Base-by-base conservation (phyloP, 2,329 filamentous ascomycete species). In the Paraconiothyrium brasiliense region DNA sequence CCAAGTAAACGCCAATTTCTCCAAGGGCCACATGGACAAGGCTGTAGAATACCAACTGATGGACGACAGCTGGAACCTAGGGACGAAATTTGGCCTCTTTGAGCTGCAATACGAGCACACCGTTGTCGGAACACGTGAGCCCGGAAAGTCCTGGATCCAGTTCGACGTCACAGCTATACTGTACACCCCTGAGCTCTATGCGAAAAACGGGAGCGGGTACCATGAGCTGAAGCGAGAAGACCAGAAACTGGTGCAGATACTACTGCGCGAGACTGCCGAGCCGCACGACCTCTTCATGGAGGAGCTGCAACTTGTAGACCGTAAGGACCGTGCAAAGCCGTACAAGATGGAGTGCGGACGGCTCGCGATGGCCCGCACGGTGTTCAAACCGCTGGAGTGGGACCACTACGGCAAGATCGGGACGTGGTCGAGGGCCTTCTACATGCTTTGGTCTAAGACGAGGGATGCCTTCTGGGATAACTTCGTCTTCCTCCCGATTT, bases 331-430 rank as follows among this genome's bases (percentile, higher is more conserved):
- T 14, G 50, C 39, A 8, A 57, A 68, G 50, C 71, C 72, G 13
- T 64, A 67, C 47, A 65, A 54, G 43, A 75, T 75, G 73, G 66
- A 68, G 41, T 76, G 74, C 41, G 73, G 74, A 4, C 72, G 63
- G 41, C 56, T 66, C 35, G 71, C 71, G 5, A 71, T 72, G 61
- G 39, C 68, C n/a, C 58, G 58, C 41, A 74, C 71, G 0, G 39
- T 59, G 3, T 76, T 67, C 57, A 68, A 74, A 20, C 72, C 73
- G 1, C 51, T 61, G 13, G 69, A 75, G 35, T 76, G 74, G 74
- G 74, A 76, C 52, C 57, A 66, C 35, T 72, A 69, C 59, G 73
- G 73, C 56, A 67, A 68, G 54, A 61, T 72, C 32, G 73, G 72
- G 22, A 71, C 74, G 1, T 67, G 59, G 61, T 49, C 61, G 16